Evolutionary conservation across 2,329 filamentous ascomycete species (phyloP).

Genomic region (Xylaria sp.): DNA sequence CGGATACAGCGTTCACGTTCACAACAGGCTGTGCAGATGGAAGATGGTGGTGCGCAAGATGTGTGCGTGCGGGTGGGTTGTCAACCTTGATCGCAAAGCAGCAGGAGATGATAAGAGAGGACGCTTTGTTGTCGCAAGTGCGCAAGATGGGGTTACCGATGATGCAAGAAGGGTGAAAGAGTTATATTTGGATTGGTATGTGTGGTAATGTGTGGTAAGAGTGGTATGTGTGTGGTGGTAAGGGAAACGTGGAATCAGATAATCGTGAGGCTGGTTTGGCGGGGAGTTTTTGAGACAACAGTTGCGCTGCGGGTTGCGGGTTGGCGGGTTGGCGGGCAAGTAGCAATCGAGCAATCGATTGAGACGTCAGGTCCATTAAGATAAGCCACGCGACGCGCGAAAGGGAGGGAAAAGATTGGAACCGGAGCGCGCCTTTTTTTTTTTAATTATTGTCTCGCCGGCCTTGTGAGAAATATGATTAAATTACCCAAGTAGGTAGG

Average conservation of each 20-base stretch:
- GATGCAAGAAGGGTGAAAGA: background rate
- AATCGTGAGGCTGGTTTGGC: slow-evolving; percentile 27
- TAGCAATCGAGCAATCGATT: slow-evolving; percentile 33
- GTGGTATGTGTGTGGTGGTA: background rate
- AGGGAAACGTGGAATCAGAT: background rate
- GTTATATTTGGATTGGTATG: slow-evolving; percentile 10
- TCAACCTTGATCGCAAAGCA: slow-evolving; percentile 7
- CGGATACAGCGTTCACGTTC: background rate
- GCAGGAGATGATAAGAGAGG: background rate
- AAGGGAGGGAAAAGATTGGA: slow-evolving; percentile 31
- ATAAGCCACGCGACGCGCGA: slow-evolving; percentile 40
- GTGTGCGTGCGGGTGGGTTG: slow-evolving; percentile 6
- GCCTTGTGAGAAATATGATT: too few relatives aligned
- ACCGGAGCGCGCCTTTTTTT: slow-evolving; percentile 24
- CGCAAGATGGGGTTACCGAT: background rate
- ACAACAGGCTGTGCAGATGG: background rate
- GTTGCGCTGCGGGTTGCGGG: slow-evolving; percentile 5
- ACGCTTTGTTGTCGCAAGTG: slow-evolving; percentile 10
- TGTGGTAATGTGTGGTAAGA: too few relatives aligned
- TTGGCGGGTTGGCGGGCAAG: slow-evolving; percentile 22
- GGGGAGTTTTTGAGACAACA: slow-evolving; percentile 23
- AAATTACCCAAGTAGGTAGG: slow-evolving; percentile 18
- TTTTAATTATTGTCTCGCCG: background rate
- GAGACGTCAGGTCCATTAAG: slow-evolving; percentile 20
- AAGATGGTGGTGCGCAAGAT: slow-evolving; percentile 15